Base-by-base conservation (phyloP, 768 basidiomycete species). In the Lentinus brumalis region DNA sequence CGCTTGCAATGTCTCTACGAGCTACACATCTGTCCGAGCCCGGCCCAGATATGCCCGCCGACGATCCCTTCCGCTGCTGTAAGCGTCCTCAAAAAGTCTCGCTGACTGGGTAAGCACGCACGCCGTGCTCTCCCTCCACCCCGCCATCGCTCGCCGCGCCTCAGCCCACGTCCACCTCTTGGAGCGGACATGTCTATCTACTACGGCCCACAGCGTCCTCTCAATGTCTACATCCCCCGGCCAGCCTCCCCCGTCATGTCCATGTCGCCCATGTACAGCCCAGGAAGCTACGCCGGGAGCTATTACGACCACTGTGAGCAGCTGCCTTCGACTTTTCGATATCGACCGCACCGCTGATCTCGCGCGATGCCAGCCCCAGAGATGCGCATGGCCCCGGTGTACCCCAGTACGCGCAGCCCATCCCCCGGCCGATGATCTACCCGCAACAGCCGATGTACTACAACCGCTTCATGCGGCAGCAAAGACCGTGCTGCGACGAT, bases 281-380 rank as follows among this genome's bases (percentile, higher is more conserved):
- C 64, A 39, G 61, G 57, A 14, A 59, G 61, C 42, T 59, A 55
- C 38, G 50, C 61, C 30, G 63, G 64, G 3, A 63, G 60, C 50
- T 71, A 71, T 61, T 70, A 67, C 56, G 63, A 62, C 39, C 59
- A 54, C 15, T 53, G 70, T 71, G 45, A 54, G 68, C 66, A 12
- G 31, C 50, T 46, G 49, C 29, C 29, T 26, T 12, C 35, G 21
- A 31, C 31, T 32, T 32, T 32, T 38, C 11, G 4, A 18, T n/a
- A 30, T 30, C 39, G 29, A 49, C 40, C 29, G 35, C 21, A 4
- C 2, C 6, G 50, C 49, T 56, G 31, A 45, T 31, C 26, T 16
- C 30, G 21, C n/a, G n/a, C 21, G 15, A 2, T n/a, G 39, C 32
- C 56, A 67, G 67, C 70, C 31, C 70, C 70, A 5, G 69, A 71